Base-by-base conservation (phyloP, 345 rosid species). In the Eucalyptus decipiens region DNA sequence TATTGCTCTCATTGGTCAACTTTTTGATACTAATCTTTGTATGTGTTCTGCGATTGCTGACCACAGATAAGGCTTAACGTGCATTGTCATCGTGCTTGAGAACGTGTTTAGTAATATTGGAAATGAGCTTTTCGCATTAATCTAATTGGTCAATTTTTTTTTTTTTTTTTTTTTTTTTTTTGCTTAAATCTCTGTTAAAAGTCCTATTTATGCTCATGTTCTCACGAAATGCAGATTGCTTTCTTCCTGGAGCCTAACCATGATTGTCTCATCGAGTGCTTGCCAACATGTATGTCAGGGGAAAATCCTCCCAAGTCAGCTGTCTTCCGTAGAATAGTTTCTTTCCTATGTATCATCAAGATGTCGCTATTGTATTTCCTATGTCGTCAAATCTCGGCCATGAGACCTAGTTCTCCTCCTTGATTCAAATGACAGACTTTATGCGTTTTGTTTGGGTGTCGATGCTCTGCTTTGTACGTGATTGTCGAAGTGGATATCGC, bases 241-340 rank as follows among this genome's bases (percentile, higher is more conserved):
- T 45, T 45, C 1, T 45, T 45, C 48, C 11, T 45, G 4, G 48
- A 45, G 48, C 48, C 48, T 9, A 45, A 45, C 48, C 48, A 45
- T 1, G 48, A 45, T 1, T 9, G 48, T 45, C 48, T 45, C 48
- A 12, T 45, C 48, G 11, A 45, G 48, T 45, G 48, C 48, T 45
- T 45, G 48, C 48, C 12, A 3, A 10, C 48, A 45, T 45, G 48
- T 45, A 45, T 45, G 48, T 45, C 3, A 45, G 48, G 10, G 48
- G 48, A 47, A 9, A 93, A 94, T 58, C 95, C 95, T 90, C 96
- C 99, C 56, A 96, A 92, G 99, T 96, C 94, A 94, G 99, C 90
- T 32, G 34, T 24, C n/a, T 49, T 85, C 1, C 6, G 4, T 17
- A 1, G 11, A 67, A 2, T 2, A 69, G 42, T 34, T 69, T 32